These are phyloP conservation scores for Wickerhamomyces ciferrii DNA, from an alignment of 805 yeast genomes.

Conservation along the genomic window DNA sequence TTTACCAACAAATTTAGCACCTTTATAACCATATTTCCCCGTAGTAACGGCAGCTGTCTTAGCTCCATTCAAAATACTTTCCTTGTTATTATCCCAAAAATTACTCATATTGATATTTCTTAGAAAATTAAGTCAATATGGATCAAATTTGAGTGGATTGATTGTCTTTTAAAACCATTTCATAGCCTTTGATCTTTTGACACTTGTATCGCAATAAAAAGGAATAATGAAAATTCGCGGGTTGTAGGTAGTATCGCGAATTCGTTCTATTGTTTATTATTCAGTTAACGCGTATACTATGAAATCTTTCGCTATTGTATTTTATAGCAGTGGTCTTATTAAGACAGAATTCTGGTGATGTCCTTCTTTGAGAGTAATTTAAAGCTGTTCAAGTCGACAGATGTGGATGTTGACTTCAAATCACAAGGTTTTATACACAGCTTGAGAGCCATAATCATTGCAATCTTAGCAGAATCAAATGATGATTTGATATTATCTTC, in stretches of 20 bases:
- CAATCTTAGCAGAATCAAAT: conserved; percentile 16
- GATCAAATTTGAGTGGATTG: too few relatives aligned
- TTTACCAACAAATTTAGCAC: conserved; percentile 35
- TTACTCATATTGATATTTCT: conserved; percentile 8
- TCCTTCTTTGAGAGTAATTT: conserved; percentile 12
- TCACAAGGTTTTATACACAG: conserved; percentile 2
- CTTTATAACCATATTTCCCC: conserved; percentile 31
- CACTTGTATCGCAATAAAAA: background rate
- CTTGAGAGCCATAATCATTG: conserved; percentile 15
- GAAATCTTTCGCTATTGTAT: too few relatives aligned
- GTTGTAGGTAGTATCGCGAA: background rate
- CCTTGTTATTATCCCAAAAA: conserved; percentile 39
- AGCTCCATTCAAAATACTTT: conserved; percentile 29
- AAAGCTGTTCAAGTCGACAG: conserved; percentile 12
- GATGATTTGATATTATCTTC: conserved; percentile 17
- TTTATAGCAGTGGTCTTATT: too few relatives aligned
- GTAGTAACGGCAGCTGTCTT: conserved; percentile 27
- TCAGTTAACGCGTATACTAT: too few relatives aligned
- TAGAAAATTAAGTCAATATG: background rate
- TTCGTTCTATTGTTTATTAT: background rate
- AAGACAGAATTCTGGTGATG: background rate
- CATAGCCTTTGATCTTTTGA: background rate
- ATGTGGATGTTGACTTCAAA: conserved; percentile 7
- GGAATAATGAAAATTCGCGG: background rate
- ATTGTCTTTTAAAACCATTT: too few relatives aligned